Percentiles rank a stretch among this genome's conserved stretches.
Conservation (phyloP, 2,329 filamentous ascomycete species). For the Aspergillus quadricinctus region DNA sequence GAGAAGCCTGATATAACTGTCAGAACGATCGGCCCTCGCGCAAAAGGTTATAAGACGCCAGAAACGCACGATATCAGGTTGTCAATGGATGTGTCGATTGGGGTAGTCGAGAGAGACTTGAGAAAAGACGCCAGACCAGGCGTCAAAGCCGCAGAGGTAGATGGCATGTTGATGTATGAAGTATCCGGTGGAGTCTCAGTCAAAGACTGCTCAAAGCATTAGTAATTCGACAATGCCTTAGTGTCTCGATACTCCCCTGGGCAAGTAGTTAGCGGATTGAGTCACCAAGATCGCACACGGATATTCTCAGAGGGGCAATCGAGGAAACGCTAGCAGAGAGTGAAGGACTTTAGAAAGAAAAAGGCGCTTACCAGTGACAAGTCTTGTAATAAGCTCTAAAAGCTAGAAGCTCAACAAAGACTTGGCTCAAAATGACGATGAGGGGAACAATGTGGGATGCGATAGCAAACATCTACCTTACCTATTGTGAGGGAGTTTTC, state of each 20-base stretch:
- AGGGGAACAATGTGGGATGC: constrained; percentile 13
- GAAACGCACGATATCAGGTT: constrained; percentile 69
- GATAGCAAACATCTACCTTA: neutral
- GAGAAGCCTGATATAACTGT: constrained; percentile 59
- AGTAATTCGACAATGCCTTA: neutral
- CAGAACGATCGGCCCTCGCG: constrained; percentile 9
- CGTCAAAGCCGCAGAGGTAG: constrained; percentile 55
- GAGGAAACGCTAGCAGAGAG: neutral
- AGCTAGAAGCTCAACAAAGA: neutral
- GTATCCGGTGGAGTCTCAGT: constrained; percentile 1
- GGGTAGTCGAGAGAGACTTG: constrained; percentile 69
- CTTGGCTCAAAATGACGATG: neutral
- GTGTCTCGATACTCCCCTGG: neutral
- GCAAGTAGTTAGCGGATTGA: constrained; percentile 4
- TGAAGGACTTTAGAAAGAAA: neutral
- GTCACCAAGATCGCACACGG: neutral
- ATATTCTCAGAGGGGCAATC: constrained; percentile 1
- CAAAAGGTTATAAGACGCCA: constrained; percentile 5
- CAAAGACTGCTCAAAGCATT: constrained; percentile 1
- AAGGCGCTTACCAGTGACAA: neutral
- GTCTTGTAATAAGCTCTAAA: neutral
- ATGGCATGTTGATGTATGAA: constrained; percentile 49
- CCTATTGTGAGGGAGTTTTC: constrained; percentile 13
- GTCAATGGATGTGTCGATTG: constrained; percentile 78
- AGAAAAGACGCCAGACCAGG: constrained; percentile 75